Evolutionary conservation across 2,329 filamentous ascomycete genomes (phyloP), one percentile per base, ranked within the genome.

Genomic region (Diaporthe helianthi): DNA sequence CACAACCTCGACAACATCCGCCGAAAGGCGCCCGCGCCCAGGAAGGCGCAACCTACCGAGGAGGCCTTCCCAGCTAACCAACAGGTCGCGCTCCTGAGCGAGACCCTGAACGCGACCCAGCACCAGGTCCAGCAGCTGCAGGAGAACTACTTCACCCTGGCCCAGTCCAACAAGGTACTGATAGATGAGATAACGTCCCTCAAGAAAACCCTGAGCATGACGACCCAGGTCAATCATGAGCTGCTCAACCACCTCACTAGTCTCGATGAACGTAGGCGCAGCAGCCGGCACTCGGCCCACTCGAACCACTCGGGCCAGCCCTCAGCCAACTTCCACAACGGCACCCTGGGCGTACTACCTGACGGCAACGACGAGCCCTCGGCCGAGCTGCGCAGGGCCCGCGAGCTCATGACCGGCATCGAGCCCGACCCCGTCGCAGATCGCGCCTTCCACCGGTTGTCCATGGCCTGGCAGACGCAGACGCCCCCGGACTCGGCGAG

Each of bases 1-100:
- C 94, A 98, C 78, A 96, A 94, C 54, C 85, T 99, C 58, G 96
- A 99, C 77, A 98, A 98, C 74, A 99, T 99, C 76, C 90, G 94
- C 76, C 88, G 96, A 74, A 99, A 99, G 82, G 95, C 96, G 2
- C 96, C 96, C 0, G 94, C 95, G 1, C 93, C 95, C 3, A 86
- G 95, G 73, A 98, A 98, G 78, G 80, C 85, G 3, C 87, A 88
- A 73, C 82, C 83, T 13, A 79, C 84, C 22, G 91, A 90, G 68
- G 94, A 97, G 65, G 86, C 92, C 54, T 90, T 92, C 68, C 89
- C 93, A 29, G 92, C 93, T 1, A 63, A 67, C 47, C 94, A 97
- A 78, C 95, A 98, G 79, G 91, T 97, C 77, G 92, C 95, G 72
- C 87, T 97, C 73, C 88, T 98, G 75, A 95, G 93, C 78, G 92